phyloP scores from a whole-genome alignment of 441 rosid genomes.

The Melastoma candidum region DNA sequence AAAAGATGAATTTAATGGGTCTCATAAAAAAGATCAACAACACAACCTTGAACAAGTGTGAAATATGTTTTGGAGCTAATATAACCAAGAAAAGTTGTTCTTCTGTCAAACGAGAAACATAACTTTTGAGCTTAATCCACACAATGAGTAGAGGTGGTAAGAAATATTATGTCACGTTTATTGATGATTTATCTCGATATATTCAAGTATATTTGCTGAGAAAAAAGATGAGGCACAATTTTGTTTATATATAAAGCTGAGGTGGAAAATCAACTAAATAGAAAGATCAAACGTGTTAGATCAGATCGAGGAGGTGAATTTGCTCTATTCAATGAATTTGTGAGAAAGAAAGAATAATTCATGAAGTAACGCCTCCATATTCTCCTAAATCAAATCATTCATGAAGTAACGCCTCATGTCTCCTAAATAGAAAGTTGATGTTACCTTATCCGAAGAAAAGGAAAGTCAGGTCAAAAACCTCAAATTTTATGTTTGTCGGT shows the following conservation, averaged over 20 bases:
- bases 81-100: too few species aligned
- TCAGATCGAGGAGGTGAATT: slow-evolving; percentile 5
- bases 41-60: neutral
- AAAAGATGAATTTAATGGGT: neutral
- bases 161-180: too few species aligned
- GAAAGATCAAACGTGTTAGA: neutral
- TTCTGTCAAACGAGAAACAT: too few species aligned
- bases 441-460: too few species aligned
- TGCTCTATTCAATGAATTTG: slow-evolving; percentile 5
- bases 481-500: slow-evolving; percentile 2
- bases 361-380: slow-evolving; percentile 1
- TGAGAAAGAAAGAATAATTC: neutral
- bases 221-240: slow-evolving; percentile 1
- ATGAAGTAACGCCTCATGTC: too few species aligned
- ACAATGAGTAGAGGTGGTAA: too few species aligned
- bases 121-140: too few species aligned
- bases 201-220: too few species aligned
- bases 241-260: neutral
- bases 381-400: neutral
- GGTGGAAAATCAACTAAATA: slow-evolving; percentile 4
- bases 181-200: too few species aligned
- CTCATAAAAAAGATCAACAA: neutral
- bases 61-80: neutral
- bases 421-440: neutral
- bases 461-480: too few species aligned